Evolutionary conservation across 305 asterid genomes (phyloP).

Genomic region (Fraxinus dipetala): DNA sequence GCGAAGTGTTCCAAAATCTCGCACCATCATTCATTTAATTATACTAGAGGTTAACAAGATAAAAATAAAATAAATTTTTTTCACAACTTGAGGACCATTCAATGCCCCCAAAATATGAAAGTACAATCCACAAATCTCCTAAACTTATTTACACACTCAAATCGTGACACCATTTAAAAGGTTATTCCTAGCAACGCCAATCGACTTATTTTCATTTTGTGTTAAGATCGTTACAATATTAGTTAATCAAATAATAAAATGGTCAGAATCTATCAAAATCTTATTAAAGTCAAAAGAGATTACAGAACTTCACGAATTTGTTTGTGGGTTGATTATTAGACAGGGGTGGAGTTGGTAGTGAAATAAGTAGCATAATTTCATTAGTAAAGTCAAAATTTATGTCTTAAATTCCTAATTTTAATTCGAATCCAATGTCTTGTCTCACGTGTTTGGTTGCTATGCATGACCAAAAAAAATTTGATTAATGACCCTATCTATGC

Average conservation of each 20-base stretch:
- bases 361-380: background rate
- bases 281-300: background rate
- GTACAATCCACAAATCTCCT: conserved; percentile 1
- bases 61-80: background rate
- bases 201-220: background rate
- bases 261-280: background rate
- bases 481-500: background rate
- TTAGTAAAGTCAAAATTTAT: background rate
- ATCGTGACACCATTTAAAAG: background rate
- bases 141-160: background rate
- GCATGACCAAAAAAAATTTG: background rate
- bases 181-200: background rate
- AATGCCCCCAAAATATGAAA: conserved; percentile 1
- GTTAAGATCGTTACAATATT: background rate
- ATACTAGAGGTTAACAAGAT: background rate
- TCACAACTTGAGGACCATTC: conserved; percentile 4
- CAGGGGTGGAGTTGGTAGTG: background rate
- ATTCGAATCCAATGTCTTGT: background rate
- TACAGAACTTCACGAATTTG: background rate
- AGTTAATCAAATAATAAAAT: background rate
- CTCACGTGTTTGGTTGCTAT: background rate
- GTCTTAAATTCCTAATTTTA: background rate
- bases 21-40: conserved; percentile 23
- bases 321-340: background rate
- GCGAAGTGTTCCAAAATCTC: conserved; percentile 27